phyloP scores from a whole-genome alignment of 495 filamentous ascomycete genomes.

The Aspergillus egyptiacus region DNA sequence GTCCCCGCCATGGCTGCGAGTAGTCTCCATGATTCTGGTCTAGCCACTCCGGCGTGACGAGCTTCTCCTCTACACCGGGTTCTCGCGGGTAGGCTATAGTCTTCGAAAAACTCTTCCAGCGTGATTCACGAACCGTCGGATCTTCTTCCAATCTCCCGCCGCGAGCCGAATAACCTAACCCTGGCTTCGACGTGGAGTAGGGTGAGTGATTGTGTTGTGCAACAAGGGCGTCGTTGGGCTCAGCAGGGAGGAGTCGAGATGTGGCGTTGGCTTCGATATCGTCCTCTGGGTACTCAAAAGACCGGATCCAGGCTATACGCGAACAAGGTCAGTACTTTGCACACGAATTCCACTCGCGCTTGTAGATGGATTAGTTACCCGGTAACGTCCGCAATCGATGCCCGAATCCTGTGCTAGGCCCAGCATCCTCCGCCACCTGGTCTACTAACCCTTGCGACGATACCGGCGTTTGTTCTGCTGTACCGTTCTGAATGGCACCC shows the following conservation, averaged over 20 bases:
- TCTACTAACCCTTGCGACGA: slow-evolving; percentile 19
- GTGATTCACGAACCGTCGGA: slow-evolving; percentile 39
- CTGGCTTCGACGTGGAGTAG: slow-evolving; percentile 28
- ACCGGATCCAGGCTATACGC: slow-evolving; percentile 35
- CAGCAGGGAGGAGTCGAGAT: slow-evolving; percentile 33
- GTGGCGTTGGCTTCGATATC: slow-evolving; percentile 27
- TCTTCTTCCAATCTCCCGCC: slow-evolving; percentile 16
- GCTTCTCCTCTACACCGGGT: slow-evolving; percentile 39
- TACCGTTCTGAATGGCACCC: slow-evolving; percentile 18
- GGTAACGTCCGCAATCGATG: slow-evolving; percentile 27
- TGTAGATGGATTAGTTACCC: slow-evolving; percentile 18
- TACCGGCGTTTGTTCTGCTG: slow-evolving; percentile 19
- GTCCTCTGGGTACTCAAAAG: slow-evolving; percentile 28
- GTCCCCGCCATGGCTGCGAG: slow-evolving; percentile 52
- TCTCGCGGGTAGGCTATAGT: slow-evolving; percentile 49
- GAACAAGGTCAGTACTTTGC: slow-evolving; percentile 11
- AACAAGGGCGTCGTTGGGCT: slow-evolving; percentile 46
- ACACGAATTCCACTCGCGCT: background rate
- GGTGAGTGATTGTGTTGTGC: slow-evolving; percentile 58
- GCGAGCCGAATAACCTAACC: slow-evolving; percentile 10
- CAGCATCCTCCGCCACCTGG: slow-evolving; percentile 14
- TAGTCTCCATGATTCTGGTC: slow-evolving; percentile 51
- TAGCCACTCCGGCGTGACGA: slow-evolving; percentile 55
- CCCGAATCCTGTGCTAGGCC: slow-evolving; percentile 10
- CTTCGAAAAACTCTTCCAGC: slow-evolving; percentile 56